Conservation (phyloP, 2,329 filamentous ascomycete genomes). For the Coleophoma eucalyptorum region DNA sequence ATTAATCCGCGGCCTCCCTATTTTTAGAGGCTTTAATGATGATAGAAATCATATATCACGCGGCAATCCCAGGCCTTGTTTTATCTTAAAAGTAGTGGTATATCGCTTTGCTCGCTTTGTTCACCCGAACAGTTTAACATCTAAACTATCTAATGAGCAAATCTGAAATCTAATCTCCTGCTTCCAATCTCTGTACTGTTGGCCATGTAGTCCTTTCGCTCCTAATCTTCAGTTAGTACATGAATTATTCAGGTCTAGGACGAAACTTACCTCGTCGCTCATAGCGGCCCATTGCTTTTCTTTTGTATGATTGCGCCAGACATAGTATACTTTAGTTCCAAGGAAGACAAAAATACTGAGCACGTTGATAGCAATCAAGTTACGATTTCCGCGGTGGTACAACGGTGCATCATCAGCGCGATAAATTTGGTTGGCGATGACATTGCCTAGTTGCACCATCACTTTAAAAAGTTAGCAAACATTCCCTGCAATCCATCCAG, state of each 20-base stretch:
- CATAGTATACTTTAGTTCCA: conserved; percentile 44
- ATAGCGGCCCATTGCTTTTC: conserved; percentile 40
- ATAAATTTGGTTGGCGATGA: conserved; percentile 41
- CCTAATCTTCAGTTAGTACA: conserved; percentile 14
- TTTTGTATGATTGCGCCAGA: conserved; percentile 35
- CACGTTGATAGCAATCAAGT: conserved; percentile 46
- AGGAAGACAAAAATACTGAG: conserved; percentile 45
- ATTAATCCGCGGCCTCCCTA: too few relatives aligned
- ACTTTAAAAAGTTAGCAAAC: conserved; percentile 6
- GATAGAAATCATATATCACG: too few relatives aligned
- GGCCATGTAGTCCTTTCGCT: conserved; percentile 29
- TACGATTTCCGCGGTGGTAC: conserved; percentile 53
- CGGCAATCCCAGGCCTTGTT: too few relatives aligned
- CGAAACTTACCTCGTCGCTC: conserved; percentile 23
- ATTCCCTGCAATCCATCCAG: too few relatives aligned
- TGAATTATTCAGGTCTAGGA: too few relatives aligned
- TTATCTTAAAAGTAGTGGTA: too few relatives aligned
- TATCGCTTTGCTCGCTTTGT: too few relatives aligned
- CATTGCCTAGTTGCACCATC: conserved; percentile 35
- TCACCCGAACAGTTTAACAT: too few relatives aligned
- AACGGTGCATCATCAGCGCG: conserved; percentile 47
- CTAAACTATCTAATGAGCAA: conserved; percentile 24
- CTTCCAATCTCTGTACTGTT: conserved; percentile 33
- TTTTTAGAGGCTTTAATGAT: too few relatives aligned
- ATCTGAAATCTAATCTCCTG: conserved; percentile 34